phyloP scores from a whole-genome alignment of 495 filamentous ascomycete species.

The Apiosordaria backusii region DNA sequence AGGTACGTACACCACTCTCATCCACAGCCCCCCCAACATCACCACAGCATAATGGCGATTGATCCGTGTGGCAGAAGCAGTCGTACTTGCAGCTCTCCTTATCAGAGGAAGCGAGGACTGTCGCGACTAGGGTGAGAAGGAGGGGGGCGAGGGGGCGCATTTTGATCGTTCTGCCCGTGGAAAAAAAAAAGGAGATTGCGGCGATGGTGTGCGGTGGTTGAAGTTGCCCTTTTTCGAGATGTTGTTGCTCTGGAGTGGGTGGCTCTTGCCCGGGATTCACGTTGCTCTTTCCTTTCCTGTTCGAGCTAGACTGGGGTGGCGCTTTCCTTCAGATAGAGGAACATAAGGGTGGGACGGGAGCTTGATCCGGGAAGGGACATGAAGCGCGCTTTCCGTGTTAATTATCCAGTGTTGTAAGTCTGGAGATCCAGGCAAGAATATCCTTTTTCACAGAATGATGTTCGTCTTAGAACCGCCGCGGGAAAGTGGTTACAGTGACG shows the following conservation, averaged over 20 bases:
- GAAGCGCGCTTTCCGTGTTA: no score
- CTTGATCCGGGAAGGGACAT: no score
- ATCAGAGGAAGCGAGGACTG: neutral
- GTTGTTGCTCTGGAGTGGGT: neutral
- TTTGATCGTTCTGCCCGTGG: neutral
- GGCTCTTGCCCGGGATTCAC: neutral
- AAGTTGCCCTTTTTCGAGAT: neutral
- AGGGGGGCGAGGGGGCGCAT: neutral
- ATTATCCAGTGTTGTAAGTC: no score
- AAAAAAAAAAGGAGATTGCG: neutral
- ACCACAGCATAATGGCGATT: neutral
- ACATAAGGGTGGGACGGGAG: no score
- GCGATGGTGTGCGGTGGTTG: no score
- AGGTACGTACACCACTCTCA: neutral
- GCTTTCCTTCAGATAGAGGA: no score
- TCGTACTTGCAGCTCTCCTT: neutral
- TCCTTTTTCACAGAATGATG: no score
- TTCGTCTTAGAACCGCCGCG: no score
- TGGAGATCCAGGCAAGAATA: no score
- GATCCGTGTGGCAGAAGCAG: neutral
- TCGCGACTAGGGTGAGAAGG: neutral
- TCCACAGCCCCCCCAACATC: neutral
- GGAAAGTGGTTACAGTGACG: no score
- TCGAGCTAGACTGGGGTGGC: no score
- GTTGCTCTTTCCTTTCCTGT: no score